These are phyloP conservation scores for Rhizopogon parksii DNA, from an alignment of 1,284 basidiomycete species.

Conservation along the genomic window DNA sequence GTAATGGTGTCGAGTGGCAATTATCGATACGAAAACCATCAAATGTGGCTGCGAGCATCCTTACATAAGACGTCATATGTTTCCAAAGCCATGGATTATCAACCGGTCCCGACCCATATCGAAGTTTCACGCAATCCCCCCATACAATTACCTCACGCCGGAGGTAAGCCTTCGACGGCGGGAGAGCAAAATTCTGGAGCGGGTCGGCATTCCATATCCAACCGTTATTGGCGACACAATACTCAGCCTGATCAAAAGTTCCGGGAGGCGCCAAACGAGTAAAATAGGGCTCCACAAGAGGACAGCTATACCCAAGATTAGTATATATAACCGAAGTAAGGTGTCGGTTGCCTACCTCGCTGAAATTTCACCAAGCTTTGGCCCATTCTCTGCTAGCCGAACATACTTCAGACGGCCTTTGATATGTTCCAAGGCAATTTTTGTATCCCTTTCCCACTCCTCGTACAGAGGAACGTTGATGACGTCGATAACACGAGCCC, in stretches of 20 bases:
- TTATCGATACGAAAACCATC: conserved; percentile 98
- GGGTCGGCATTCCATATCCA: conserved; percentile 99
- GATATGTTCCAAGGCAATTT: conserved; percentile 67
- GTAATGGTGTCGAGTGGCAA: conserved; percentile 93
- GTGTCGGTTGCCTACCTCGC: conserved; percentile 41
- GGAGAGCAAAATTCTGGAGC: conserved; percentile 90
- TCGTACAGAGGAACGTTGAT: conserved; percentile 83
- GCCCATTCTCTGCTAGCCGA: conserved; percentile 76
- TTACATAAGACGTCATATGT: conserved; percentile 87
- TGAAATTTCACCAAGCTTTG: conserved; percentile 77
- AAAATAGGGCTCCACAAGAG: conserved; percentile 86
- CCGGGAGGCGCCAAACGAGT: conserved; percentile 66
- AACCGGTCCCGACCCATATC: conserved; percentile 73
- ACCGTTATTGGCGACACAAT: conserved; percentile 93
- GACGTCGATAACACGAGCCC: conserved; percentile 74
- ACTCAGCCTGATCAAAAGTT: conserved; percentile 58
- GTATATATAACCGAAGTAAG: not conserved
- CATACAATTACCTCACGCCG: conserved; percentile 95
- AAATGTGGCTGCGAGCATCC: conserved; percentile 73
- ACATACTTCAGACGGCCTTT: conserved; percentile 75
- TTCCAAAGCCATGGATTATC: conserved; percentile 95
- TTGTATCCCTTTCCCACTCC: conserved; percentile 81
- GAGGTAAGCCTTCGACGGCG: conserved; percentile 92
- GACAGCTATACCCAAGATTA: conserved; percentile 45
- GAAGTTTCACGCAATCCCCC: conserved; percentile 97